Percentiles rank a stretch among this genome's conserved stretches.
Conservation (phyloP, 2,329 filamentous ascomycete genomes). For the Neofusicoccum umdonicola region DNA sequence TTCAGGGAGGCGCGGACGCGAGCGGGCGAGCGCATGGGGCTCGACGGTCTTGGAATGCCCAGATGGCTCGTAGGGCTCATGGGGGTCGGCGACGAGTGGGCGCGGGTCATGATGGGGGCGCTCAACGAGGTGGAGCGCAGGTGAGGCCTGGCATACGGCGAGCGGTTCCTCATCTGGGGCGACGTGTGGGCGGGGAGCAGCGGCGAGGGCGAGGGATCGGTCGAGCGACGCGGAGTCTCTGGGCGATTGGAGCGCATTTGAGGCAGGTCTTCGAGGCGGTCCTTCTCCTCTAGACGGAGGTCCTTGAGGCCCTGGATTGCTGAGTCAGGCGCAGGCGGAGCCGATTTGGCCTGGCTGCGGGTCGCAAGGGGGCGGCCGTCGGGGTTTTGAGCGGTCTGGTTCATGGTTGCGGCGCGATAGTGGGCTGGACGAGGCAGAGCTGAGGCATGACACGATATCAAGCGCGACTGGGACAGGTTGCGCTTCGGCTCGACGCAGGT, state of each 20-base stretch:
- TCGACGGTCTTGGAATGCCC: constrained; percentile 35
- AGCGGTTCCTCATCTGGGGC: constrained; percentile 43
- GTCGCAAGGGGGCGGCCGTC: background rate
- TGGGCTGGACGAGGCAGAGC: background rate
- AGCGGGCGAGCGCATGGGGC: constrained; percentile 43
- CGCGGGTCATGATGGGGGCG: constrained; percentile 48
- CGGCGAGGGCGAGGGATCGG: constrained; percentile 35
- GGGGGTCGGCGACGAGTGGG: constrained; percentile 47
- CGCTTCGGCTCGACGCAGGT: background rate
- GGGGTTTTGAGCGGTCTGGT: background rate
- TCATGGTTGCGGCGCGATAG: background rate
- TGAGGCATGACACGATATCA: constrained; percentile 16
- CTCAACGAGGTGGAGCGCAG: constrained; percentile 45
- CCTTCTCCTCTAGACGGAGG: constrained; percentile 8
- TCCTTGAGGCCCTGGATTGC: constrained; percentile 8
- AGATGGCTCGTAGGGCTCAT: constrained; percentile 34
- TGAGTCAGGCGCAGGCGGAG: constrained; percentile 5
- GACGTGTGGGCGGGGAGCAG: constrained; percentile 28
- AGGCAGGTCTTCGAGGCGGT: constrained; percentile 12
- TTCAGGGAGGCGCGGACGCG: constrained; percentile 42
- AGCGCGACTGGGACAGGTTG: constrained; percentile 13
- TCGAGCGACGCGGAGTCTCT: constrained; percentile 37
- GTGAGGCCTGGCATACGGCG: constrained; percentile 48
- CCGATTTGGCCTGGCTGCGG: constrained; percentile 7
- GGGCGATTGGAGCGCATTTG: constrained; percentile 24